Percentiles rank a stretch among this genome's conserved stretches.
Conservation (phyloP, 2,329 filamentous ascomycete genomes). For the Dactylellina parvicollis region DNA sequence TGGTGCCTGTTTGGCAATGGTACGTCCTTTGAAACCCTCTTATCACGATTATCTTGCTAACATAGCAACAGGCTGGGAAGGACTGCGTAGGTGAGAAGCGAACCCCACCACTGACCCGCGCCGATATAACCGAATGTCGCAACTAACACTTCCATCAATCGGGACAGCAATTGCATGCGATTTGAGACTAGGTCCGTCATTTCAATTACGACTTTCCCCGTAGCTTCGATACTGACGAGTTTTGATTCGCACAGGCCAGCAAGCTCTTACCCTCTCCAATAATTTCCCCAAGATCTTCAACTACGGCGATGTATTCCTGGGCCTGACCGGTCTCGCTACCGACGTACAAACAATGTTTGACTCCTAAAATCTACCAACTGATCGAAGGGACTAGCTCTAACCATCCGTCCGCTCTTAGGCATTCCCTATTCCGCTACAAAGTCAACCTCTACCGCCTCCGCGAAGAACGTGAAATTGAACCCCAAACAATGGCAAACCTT, state of each 20-base stretch:
- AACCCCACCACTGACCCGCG: neutral
- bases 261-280: conserved; percentile 97
- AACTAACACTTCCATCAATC: conserved; percentile 11
- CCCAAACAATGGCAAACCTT: conserved; percentile 94
- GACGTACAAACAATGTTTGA: conserved; percentile 90
- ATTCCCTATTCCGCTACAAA: conserved; percentile 97
- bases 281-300: conserved; percentile 99
- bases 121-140: neutral
- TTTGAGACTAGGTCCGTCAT: conserved; percentile 84
- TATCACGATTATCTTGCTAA: conserved; percentile 20
- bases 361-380: neutral
- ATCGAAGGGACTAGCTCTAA: neutral
- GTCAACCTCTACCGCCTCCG: conserved; percentile 99
- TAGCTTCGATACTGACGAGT: conserved; percentile 7
- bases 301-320: conserved; percentile 94
- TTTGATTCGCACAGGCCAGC: conserved; percentile 60
- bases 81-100: conserved; percentile 79
- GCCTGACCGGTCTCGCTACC: conserved; percentile 93
- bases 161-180: conserved; percentile 85
- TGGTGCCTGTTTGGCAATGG: conserved; percentile 53
- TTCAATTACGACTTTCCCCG: neutral
- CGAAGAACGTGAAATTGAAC: conserved; percentile 95
- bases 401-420: conserved; percentile 27
- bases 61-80: conserved; percentile 77
- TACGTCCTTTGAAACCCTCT: conserved; percentile 12